Evolutionary conservation across 2,329 filamentous ascomycete species (phyloP), one percentile per base, ranked within the genome.

Genomic region (Talaromyces albobiverticillius): DNA sequence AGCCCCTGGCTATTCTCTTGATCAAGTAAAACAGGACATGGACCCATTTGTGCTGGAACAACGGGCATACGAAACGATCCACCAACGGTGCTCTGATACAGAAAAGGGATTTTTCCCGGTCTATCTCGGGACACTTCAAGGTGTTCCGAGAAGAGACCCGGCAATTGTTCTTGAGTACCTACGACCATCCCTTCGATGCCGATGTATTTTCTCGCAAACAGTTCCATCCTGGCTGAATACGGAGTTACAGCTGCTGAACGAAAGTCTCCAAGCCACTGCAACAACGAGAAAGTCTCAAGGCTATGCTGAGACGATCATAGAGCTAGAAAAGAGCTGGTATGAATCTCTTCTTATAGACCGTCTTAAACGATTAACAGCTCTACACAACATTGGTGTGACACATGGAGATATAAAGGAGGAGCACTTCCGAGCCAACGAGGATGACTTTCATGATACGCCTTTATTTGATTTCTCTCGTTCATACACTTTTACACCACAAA

Each of bases 391-490:
- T 20, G 57, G 51, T 10, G 53, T 60, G 8, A 53, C 45, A 13
- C 57, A 59, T 42, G 23, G 53, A 13, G 59, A 59, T 32, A 48
- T 61, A 10, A 18, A 45, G 14, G 59, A 61, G 16, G 55, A 57
- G 13, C 57, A 61, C 50, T 61, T 61, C 25, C 53, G 57, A 5
- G 32, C 59, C 4, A n/a, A n/a, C n/a, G 55, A 50, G 4, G n/a
- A 36, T 25, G 57, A 61, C 38, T 60, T 60, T 31, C 52, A 58
- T 40, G 58, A 58, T 47, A 55, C 49, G 0, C 56, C 56, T 34
- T 56, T 60, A 16, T 58, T 57, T 47, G 51, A 58, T 41, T 60
- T 60, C 23, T 60, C 55, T 32, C 22, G 25, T 31, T 45, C 54
- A n/a, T 56, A 56, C 42, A 53, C 49, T 7, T 41, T 56, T 38